Evolutionary conservation across 2,329 filamentous ascomycete genomes (phyloP).

Genomic region (Colletotrichum cuscutae): DNA sequence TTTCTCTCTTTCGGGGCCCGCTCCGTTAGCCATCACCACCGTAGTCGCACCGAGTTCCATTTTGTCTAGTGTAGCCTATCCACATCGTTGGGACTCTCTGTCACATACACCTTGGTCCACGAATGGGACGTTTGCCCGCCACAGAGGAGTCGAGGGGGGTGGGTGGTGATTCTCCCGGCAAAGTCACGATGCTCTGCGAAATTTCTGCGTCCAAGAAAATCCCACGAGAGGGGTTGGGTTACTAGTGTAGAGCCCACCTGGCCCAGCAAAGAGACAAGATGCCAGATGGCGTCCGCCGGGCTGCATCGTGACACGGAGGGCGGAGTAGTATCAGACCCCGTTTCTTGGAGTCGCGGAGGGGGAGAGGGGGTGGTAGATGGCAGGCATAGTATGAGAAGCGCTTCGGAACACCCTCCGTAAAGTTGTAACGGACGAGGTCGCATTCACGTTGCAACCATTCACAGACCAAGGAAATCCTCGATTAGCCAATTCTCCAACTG

Average conservation of each 20-base stretch:
- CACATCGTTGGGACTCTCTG: constrained; percentile 15
- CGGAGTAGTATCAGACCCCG: not conserved
- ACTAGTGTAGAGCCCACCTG: not conserved
- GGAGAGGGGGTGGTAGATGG: not conserved
- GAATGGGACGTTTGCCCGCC: not conserved
- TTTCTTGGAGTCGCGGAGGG: not conserved
- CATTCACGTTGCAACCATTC: constrained; percentile 1
- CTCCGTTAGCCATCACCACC: constrained; percentile 20
- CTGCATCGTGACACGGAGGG: not conserved
- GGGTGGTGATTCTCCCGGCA: not conserved
- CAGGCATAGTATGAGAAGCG: not conserved
- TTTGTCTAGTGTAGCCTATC: constrained; percentile 6
- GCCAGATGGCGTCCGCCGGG: not conserved
- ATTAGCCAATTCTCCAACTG: not conserved
- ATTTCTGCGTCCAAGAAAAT: not conserved
- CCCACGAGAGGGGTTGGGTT: not conserved
- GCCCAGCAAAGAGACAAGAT: not conserved
- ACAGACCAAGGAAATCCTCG: not conserved
- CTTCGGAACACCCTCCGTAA: constrained; percentile 20
- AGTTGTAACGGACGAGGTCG: constrained; percentile 1
- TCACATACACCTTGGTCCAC: not conserved
- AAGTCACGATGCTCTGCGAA: not conserved
- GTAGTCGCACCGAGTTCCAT: constrained; percentile 29
- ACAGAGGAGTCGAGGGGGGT: not conserved
- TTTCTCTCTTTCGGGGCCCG: not conserved